Conservation (phyloP, 257 asterid species). For the Solanum infundibuliforme region DNA sequence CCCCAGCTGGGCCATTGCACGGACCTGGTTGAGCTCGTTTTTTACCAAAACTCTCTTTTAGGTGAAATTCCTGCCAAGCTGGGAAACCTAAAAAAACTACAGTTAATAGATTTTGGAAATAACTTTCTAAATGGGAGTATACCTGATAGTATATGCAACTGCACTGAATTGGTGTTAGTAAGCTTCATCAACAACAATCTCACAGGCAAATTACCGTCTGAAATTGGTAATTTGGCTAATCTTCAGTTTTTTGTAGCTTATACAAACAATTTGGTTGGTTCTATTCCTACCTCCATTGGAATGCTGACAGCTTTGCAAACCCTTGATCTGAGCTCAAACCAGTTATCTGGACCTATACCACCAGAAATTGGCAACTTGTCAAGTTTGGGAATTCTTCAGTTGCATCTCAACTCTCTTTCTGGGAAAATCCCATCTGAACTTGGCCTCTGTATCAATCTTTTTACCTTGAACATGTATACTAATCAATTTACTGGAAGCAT, state of each 20-base stretch:
- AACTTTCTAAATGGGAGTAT: constrained; percentile 50
- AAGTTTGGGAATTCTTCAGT: constrained; percentile 34
- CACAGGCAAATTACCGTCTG: constrained; percentile 46
- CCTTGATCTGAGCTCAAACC: constrained; percentile 52
- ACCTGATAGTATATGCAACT: constrained; percentile 49
- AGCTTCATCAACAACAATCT: constrained; percentile 45
- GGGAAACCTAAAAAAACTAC: constrained; percentile 34
- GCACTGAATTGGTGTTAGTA: constrained; percentile 35
- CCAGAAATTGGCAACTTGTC: constrained; percentile 46
- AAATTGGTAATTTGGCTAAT: constrained; percentile 43
- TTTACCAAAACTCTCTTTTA: constrained; percentile 38
- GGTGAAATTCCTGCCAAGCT: constrained; percentile 56
- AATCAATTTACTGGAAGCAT: constrained; percentile 52
- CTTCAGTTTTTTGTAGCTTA: constrained; percentile 46
- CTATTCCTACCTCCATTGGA: constrained; percentile 58
- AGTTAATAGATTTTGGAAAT: constrained; percentile 43
- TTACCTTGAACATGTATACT: constrained; percentile 23
- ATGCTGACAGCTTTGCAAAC: constrained; percentile 25
- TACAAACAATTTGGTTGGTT: constrained; percentile 37
- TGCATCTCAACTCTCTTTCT: constrained; percentile 36
- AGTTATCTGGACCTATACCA: constrained; percentile 53
- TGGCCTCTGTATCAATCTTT: constrained; percentile 35
- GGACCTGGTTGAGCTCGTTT: constrained; percentile 26
- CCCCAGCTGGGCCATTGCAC: constrained; percentile 36
- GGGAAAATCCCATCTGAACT: constrained; percentile 63